Evolutionary conservation across 2,329 filamentous ascomycete genomes (phyloP).

Genomic region (Cadophora malorum): DNA sequence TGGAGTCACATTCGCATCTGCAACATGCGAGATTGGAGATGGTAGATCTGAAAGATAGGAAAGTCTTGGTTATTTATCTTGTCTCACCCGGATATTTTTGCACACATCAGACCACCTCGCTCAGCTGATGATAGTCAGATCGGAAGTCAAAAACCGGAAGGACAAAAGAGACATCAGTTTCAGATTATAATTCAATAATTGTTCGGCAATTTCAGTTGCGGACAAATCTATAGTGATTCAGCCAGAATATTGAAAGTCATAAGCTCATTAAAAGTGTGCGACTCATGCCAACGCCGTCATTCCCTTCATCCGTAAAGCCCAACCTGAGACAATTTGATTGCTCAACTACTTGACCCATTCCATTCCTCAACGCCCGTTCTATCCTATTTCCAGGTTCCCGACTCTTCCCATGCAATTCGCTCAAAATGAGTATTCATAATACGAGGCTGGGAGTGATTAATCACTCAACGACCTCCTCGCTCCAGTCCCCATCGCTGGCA

Average conservation of each 20-base stretch:
- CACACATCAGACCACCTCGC: slow-evolving; percentile 2
- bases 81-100: not conserved
- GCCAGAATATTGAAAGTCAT: slow-evolving; percentile 11
- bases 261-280: slow-evolving; percentile 16
- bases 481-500: slow-evolving; percentile 40
- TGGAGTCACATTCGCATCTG: not conserved
- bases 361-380: slow-evolving; percentile 5
- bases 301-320: not conserved
- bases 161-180: not conserved
- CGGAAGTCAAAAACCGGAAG: not conserved
- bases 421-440: slow-evolving; percentile 9
- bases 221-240: not conserved
- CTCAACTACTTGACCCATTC: slow-evolving; percentile 2
- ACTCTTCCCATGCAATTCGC: slow-evolving; percentile 1
- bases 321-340: not conserved
- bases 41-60: not conserved
- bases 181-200: not conserved
- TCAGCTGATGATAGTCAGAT: slow-evolving; percentile 7
- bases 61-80: slow-evolving; percentile 3
- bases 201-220: slow-evolving; percentile 2
- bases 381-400: not conserved
- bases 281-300: not conserved
- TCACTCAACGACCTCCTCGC: slow-evolving; percentile 38
- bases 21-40: slow-evolving; percentile 10
- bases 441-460: not conserved